A percentile compares a stretch with the other conserved stretches of the same genome.
phyloP scores from a whole-genome alignment of 768 basidiomycete species.

The Coprinopsis cinerea region DNA sequence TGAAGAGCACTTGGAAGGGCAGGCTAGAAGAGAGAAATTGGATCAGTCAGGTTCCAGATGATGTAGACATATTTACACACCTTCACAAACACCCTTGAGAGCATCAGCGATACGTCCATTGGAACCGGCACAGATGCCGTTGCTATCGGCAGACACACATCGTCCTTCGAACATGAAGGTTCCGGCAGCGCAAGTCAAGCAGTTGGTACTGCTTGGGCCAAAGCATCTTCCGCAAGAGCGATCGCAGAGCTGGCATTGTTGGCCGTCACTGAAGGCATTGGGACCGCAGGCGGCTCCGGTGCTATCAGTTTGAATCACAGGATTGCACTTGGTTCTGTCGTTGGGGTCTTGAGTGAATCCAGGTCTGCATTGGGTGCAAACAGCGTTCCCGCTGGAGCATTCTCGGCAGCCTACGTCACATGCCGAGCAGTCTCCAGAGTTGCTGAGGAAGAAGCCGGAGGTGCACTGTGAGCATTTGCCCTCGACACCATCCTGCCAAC shows the following conservation, averaged over 20 bases:
- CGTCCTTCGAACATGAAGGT: slow-evolving; percentile 55
- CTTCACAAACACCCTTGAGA: slow-evolving; percentile 71
- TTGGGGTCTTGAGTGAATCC: slow-evolving; percentile 61
- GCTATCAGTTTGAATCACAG: slow-evolving; percentile 44
- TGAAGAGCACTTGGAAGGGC: slow-evolving; percentile 70
- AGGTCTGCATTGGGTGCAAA: slow-evolving; percentile 62
- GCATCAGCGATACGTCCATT: slow-evolving; percentile 65
- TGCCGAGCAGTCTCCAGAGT: slow-evolving; percentile 70
- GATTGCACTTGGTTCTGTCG: slow-evolving; percentile 60
- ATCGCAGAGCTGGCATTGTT: slow-evolving; percentile 53
- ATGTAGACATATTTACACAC: slow-evolving; percentile 35
- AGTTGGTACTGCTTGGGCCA: slow-evolving; percentile 58
- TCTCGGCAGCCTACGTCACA: slow-evolving; percentile 71
- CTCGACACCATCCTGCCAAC: slow-evolving; percentile 64
- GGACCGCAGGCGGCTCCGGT: slow-evolving; percentile 56
- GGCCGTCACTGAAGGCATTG: slow-evolving; percentile 52
- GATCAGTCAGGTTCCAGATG: neutral
- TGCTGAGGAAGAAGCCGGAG: slow-evolving; percentile 65
- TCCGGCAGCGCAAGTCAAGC: slow-evolving; percentile 59
- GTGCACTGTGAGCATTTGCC: slow-evolving; percentile 73
- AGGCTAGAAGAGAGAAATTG: slow-evolving; percentile 37
- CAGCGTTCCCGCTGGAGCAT: slow-evolving; percentile 60
- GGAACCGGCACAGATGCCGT: slow-evolving; percentile 67
- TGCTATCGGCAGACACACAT: slow-evolving; percentile 58
- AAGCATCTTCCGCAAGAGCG: slow-evolving; percentile 63